Evolutionary conservation across 179 eudicot species (phyloP), one percentile per base, ranked within the genome.

Genomic region (Spergularia azorica): DNA sequence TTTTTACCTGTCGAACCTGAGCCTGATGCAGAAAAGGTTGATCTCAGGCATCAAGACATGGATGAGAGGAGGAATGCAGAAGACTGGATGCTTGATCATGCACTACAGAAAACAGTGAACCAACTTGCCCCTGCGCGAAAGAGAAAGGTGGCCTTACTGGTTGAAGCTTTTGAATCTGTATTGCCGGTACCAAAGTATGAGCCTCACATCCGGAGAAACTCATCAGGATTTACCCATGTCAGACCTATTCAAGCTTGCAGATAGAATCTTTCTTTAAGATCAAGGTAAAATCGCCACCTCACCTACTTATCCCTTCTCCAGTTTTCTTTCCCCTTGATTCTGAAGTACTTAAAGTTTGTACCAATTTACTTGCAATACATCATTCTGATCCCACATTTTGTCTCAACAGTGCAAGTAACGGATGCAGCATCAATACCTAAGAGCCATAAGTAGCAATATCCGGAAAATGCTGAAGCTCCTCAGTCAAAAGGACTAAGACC

Each of bases 81-180:
- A 74, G 98, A 94, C 77, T 94, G 94, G 94, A 92, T 92, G 97
- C 82, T 94, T 32, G 98, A 94, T 77, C 79, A 83, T 73, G 98
- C 97, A 65, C 85, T 94, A 36, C 90, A 74, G 48, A 88, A 86
- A 79, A 85, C 96, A 9, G 90, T 94, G 56, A 79, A 77, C 79
- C 88, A 86, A 64, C 96, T 94, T 6, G 93, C 89, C 56, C 90
- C 94, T 5, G 96, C 93, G 46, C 83, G 96, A 43, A 94, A 87
- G 78, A 92, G 74, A 72, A 92, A 89, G 80, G 98, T 94, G 51
- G 92, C 91, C 14, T 75, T 92, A 80, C 90, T 92, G 6, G 97
- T 94, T 65, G 96, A 88, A 81, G 98, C 98, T 77, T 94, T 92
- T 68, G 97, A 94, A 77, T 82, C 85, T 68, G 93, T 94, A 61